Conservation (phyloP, 164 flowering plant species). For the Magnolia officinalis region DNA sequence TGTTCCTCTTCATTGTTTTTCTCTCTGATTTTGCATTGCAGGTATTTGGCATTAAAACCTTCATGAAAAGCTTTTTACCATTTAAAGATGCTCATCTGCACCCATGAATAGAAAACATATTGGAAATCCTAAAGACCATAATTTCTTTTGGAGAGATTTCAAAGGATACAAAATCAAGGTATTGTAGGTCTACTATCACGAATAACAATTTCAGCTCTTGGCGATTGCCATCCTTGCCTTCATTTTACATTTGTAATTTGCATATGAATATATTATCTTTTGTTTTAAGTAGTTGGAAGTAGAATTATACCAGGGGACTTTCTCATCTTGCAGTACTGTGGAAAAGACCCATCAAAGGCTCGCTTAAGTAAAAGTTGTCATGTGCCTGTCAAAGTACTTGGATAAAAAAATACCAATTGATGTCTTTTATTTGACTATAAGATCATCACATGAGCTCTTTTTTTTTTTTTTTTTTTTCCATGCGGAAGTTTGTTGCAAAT, state of each 20-base stretch:
- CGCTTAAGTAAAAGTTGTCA: constrained; percentile 83
- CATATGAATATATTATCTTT: not conserved
- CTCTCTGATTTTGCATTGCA: constrained; percentile 23
- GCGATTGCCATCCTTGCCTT: not conserved
- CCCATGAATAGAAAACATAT: constrained; percentile 58
- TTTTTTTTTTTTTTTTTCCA: not conserved
- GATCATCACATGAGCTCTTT: constrained; percentile 59
- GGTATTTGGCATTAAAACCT: constrained; percentile 78
- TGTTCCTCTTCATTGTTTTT: not conserved
- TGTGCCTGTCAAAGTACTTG: constrained; percentile 81
- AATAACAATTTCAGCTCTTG: not conserved
- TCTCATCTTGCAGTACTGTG: constrained; percentile 52
- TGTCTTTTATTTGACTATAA: constrained; percentile 69
- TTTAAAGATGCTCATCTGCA: constrained; percentile 88
- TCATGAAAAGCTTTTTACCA: constrained; percentile 94
- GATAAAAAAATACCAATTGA: constrained; percentile 75
- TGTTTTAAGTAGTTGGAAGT: not conserved
- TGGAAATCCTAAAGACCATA: constrained; percentile 55
- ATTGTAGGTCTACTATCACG: not conserved
- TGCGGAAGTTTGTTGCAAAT: not conserved
- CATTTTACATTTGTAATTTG: constrained; percentile 2
- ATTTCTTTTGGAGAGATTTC: constrained; percentile 80
- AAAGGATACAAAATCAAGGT: constrained; percentile 73
- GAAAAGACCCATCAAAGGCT: constrained; percentile 89
- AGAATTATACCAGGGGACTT: not conserved